phyloP scores from a whole-genome alignment of 345 rosid genomes.

The Eutrema heterophyllum region DNA sequence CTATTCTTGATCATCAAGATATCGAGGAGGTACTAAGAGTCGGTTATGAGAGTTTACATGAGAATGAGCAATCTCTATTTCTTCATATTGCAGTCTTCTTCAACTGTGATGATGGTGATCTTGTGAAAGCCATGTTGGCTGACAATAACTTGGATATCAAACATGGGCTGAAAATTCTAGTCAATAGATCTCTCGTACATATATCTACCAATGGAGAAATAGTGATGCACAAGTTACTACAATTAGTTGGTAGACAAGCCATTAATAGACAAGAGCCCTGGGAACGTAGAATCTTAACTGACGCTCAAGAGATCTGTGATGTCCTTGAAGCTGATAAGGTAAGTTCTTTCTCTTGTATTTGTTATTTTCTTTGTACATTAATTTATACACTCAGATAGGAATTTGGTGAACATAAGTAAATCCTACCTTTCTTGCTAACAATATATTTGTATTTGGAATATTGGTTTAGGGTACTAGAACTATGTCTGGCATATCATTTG shows the following conservation, averaged over 20 bases:
- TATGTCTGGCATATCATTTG: slow-evolving; percentile 18
- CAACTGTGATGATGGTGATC: not conserved
- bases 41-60: slow-evolving; percentile 27
- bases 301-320: slow-evolving; percentile 10
- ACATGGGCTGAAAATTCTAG: not conserved
- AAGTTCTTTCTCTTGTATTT: not conserved
- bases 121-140: not conserved
- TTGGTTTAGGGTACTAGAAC: slow-evolving; percentile 20
- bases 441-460: not conserved
- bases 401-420: not conserved
- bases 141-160: not conserved
- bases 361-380: not conserved
- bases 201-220: not conserved
- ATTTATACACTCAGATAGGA: not conserved
- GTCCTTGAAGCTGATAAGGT: slow-evolving; percentile 11
- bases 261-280: slow-evolving; percentile 13
- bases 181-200: slow-evolving; percentile 17
- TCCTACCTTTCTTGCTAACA: not conserved
- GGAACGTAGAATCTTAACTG: slow-evolving; percentile 5
- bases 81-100: slow-evolving; percentile 35
- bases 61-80: slow-evolving; percentile 16
- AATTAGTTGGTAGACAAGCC: slow-evolving; percentile 18
- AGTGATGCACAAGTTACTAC: slow-evolving; percentile 29
- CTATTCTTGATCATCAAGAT: not conserved
- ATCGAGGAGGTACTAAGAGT: slow-evolving; percentile 11